Conservation (phyloP, 805 yeast species). For the Saccharomycopsis amapae region DNA sequence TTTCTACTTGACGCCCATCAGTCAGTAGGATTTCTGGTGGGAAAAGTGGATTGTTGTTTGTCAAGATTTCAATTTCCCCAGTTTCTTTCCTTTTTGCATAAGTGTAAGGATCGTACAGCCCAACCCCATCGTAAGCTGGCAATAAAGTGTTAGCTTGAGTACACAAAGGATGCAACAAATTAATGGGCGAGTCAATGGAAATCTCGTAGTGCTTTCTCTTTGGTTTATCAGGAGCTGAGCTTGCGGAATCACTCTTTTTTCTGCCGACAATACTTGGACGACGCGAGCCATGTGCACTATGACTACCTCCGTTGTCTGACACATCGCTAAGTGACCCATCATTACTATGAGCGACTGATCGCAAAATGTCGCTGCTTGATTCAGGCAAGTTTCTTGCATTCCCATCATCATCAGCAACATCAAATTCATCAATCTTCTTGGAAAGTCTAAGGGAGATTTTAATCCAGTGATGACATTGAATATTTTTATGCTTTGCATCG, state of each 20-base stretch:
- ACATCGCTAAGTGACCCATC: not conserved
- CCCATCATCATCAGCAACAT: conserved; percentile 6
- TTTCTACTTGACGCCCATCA: not conserved
- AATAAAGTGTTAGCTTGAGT: conserved; percentile 73
- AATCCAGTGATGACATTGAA: conserved; percentile 93
- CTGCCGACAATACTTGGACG: conserved; percentile 8
- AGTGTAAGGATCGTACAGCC: conserved; percentile 16
- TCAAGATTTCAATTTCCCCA: conserved; percentile 19
- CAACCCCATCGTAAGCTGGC: conserved; percentile 53
- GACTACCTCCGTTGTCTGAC: not conserved
- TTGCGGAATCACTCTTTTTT: not conserved
- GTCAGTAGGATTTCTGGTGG: conserved; percentile 19
- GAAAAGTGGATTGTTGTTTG: conserved; percentile 19
- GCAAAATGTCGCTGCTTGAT: not conserved
- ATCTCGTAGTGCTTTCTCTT: conserved; percentile 84
- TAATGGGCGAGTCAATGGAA: conserved; percentile 91
- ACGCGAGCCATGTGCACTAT: not conserved
- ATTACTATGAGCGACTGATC: not conserved
- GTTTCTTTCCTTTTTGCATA: conserved; percentile 14
- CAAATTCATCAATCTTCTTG: conserved; percentile 41
- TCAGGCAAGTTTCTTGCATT: not conserved
- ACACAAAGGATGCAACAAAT: conserved; percentile 66
- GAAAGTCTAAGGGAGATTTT: conserved; percentile 81
- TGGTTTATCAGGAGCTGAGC: conserved; percentile 19
- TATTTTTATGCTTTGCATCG: conserved; percentile 71